Base-by-base conservation (phyloP, 768 basidiomycete species). In the Agrocybe chaxingu region DNA sequence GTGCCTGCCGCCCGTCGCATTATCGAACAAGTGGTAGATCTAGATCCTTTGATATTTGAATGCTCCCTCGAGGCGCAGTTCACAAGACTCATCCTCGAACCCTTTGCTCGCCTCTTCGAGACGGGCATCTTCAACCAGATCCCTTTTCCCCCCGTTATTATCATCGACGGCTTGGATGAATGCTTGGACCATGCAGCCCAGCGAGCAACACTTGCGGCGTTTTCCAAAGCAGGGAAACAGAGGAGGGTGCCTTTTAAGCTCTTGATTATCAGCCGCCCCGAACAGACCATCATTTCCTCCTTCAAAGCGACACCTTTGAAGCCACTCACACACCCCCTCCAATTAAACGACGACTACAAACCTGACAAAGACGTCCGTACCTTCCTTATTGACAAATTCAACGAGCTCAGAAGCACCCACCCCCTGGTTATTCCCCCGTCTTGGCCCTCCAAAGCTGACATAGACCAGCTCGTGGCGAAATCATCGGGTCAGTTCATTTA, bases 401-500 rank as follows among this genome's bases (percentile, higher is more conserved):
- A 24, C 24, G 24, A 24, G 24, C 24, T 24, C 24, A 24, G 24
- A 5, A 24, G 24, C 24, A 24, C 24, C 5, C 24, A 24, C 5
- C 24, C 24, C 24, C 24, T 24, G 24, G 24, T 40, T 10, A 41
- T 48, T 7, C 36, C 24, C 24, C n/a, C 48, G 8, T n/a, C 34
- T 6, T 50, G 48, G 48, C 48, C 48, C 1, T 32, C 41, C 18
- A 31, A 43, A 13, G 41, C 42, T 24, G 31, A 34, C 30, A 43
- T 50, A 31, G 18, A 50, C 33, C 8, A 3, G 7, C 39, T 50
- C 8, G 42, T 43, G 19, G 16, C n/a, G 12, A 50, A 24, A 19
- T 50, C 48, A 2, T 50, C 48, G 10, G 48, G 48, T 9, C 48
- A 50, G n/a, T 50, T 50, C 32, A 50, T 50, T 24, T 50, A 43